Base-by-base conservation (phyloP, 2,329 filamentous ascomycete species). In the Monilinia aucupariae region DNA sequence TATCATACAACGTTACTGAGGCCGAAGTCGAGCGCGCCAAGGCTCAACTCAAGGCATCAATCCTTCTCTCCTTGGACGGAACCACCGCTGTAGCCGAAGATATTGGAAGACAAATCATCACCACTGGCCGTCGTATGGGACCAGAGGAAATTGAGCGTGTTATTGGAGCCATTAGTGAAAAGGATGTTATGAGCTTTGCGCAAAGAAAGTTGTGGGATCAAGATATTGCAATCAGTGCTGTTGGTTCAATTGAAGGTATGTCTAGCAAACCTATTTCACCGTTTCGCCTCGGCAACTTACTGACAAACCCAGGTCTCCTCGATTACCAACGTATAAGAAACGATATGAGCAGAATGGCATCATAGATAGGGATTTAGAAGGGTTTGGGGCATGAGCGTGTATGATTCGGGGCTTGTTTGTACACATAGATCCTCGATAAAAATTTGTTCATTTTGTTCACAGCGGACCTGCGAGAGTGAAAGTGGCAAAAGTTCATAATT, bases 1-100 rank as follows among this genome's bases (percentile, higher is more conserved):
- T 99, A 68, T 94, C 90, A 73, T 88, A 87, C 82, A 90, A 87
- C 79, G 94, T 99, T 73, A 87, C 84, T 74, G 85, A 91, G 75
- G 87, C 92, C 69, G 94, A 99, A 82, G 90, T 92, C 66, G 94
- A 99, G 86, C 93, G 94, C 72, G 94, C 94, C 79, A 99, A 99
- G 86, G 91, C 94, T 68, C 94, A 99, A 82, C 88, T 99, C 74
- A 99, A 99, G 86, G 94, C 94, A 67, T 96, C 92, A 62, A 92
- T 99, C 74, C 90, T 99, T 67, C 87, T 99, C 69, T 96, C 92
- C 60, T 91, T 99, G 39, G 94, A 99, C 77, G 96, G 92, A 77
- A 97, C 94, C 75, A 97, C 94, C 55, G 92, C 94, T 72, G 89
- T 97, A 62, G 94, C 94, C 66, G 94, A 99, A 83, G 94, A 99